Evolutionary conservation across 129 eudicot genomes (phyloP).

Genomic region (Artemisia argyi): DNA sequence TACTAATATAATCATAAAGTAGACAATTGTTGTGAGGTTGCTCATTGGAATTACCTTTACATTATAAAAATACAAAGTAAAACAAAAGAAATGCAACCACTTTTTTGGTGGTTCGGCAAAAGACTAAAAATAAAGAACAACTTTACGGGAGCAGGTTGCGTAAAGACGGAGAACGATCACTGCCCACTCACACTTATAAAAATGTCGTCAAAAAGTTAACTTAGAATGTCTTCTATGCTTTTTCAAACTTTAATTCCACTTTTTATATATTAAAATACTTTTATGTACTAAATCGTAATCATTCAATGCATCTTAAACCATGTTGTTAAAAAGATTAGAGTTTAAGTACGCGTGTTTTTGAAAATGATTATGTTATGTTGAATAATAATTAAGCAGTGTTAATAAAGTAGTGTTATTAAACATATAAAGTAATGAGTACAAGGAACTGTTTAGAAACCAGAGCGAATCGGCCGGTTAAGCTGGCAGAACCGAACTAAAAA

Average conservation of each 20-base stretch:
- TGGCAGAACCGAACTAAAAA: too few relatives aligned
- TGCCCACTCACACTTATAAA: slow-evolving; percentile 22
- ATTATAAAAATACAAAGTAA: slow-evolving; percentile 14
- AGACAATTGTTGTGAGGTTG: slow-evolving; percentile 14
- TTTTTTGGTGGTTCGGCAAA: slow-evolving; percentile 18
- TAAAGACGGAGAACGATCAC: slow-evolving; percentile 25
- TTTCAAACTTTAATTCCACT: slow-evolving; percentile 24
- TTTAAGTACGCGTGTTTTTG: not conserved
- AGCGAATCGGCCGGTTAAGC: too few relatives aligned
- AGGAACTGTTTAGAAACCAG: too few relatives aligned
- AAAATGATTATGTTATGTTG: not conserved
- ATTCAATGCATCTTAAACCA: slow-evolving; percentile 4
- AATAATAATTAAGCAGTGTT: not conserved
- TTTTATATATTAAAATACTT: not conserved
- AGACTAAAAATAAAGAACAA: slow-evolving; percentile 24
- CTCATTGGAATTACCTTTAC: slow-evolving; percentile 23
- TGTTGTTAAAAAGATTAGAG: not conserved
- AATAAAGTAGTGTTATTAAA: too few relatives aligned
- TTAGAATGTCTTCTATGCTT: not conserved
- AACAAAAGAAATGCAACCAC: slow-evolving; percentile 26
- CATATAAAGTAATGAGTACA: too few relatives aligned
- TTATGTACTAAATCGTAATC: not conserved
- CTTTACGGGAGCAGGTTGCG: slow-evolving; percentile 36
- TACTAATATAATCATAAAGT: not conserved
- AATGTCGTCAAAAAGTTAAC: not conserved